Percentiles rank a stretch among this genome's conserved stretches.
Evolutionary conservation across 768 basidiomycete species (phyloP).

Genomic region (Serpula lacrymans): DNA sequence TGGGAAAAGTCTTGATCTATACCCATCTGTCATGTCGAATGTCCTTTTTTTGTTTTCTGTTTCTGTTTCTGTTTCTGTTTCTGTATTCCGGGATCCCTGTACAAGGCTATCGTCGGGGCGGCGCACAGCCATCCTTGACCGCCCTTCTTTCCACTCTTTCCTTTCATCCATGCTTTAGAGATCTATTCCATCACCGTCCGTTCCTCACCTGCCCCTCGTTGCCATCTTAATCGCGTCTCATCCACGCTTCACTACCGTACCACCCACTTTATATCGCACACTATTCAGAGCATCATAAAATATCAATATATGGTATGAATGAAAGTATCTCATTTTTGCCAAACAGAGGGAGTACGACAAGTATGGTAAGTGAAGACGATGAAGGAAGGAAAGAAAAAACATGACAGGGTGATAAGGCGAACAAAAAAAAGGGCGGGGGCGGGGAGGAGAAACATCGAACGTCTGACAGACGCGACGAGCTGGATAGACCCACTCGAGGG

Average conservation of each 20-base stretch:
- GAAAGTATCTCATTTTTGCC: background rate
- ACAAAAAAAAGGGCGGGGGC: no score
- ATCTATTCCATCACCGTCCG: no score
- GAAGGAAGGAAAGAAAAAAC: background rate
- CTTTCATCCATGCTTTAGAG: no score
- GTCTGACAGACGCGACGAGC: no score
- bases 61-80: slow-evolving; percentile 5
- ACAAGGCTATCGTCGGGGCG: background rate
- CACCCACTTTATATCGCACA: background rate
- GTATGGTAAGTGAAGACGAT: background rate
- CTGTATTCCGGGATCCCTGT: slow-evolving; percentile 1
- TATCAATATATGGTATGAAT: background rate
- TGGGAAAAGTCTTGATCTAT: slow-evolving; percentile 13
- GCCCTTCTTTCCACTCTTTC: no score
- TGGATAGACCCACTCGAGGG: no score
- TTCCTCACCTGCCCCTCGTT: no score
- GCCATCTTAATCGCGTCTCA: no score
- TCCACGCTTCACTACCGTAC: no score
- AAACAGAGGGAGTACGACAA: background rate
- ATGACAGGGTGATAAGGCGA: no score
- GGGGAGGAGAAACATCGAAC: no score
- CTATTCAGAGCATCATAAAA: background rate
- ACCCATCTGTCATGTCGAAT: slow-evolving; percentile 6
- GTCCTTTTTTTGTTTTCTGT: background rate
- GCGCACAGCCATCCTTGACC: slow-evolving; percentile 1